Base-by-base conservation (phyloP, 78 protist species). In the slime mould (Dictyostelium discoideum) region DNA sequence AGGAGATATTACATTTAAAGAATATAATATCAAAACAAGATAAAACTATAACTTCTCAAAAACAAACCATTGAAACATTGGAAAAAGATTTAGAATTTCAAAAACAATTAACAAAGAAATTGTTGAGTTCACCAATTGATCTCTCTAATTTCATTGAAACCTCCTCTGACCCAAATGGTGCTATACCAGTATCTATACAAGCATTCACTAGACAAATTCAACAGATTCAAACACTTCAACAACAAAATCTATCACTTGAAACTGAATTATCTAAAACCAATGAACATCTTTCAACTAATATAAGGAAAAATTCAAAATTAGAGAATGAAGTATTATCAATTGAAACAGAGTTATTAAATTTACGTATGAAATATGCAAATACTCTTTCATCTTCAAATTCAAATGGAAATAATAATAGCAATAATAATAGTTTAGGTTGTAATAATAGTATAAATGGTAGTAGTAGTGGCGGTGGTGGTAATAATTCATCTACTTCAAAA, bases 171-270 rank as follows among this genome's bases (percentile, higher is more conserved):
- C 95, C 87, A 14, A 90, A 90, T 90, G 78, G 73, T 44, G 87
- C 95, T 2, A 90, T 90, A 16, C 95, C 95, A 11, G 87, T 90
- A 13, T 90, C 95, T 1, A 90, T 86, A n/a, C 87, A 82, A 65
- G 95, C 95, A 80, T 90, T 90, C 57, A 90, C 95, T 1, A 63
- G 88, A 39, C 95, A 90, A 85, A 90, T 90, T 57, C 95, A 90
- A 69, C 95, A 90, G 37, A 63, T 90, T 37, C 95, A 90, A 82
- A 40, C 74, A n/a, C 40, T 82, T 8, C 95, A 90, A 50, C 77
- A 82, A 54, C 67, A 40, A 16, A 82, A 82, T 39, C 6, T 16
- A 32, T 81, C 24, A 5, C 16, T 90, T 10, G 39, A 69, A 46
- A 72, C 77, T 1, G 87, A 90, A 24, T 24, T 90, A 24, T 20